Evolutionary conservation across 192 early-diverging fungal species (phyloP), one percentile per base, ranked within the genome.

Genomic region (Rhizophlyctis rosea): DNA sequence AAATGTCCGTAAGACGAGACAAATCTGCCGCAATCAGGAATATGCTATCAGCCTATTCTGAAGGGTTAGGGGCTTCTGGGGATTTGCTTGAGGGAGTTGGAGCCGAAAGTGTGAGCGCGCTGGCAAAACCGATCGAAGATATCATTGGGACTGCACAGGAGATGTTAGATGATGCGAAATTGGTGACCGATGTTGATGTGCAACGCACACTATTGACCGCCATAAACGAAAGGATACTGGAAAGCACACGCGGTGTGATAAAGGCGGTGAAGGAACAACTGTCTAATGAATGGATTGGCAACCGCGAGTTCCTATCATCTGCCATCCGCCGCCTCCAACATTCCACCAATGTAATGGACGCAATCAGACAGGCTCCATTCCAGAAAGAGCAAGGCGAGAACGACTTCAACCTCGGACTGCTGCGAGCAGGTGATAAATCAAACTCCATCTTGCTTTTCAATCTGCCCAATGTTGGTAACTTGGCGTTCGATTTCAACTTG

Each of bases 401-500:
- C 47, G 69, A 69, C 34, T 83, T 76, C 65, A 76, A 76, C 57
- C 35, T 83, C 13, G 78, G 76, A 16, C 50, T 81, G 9, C 48
- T 81, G 16, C 44, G 65, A 9, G 74, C 73, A 21, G 79, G 77
- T n/a, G 75, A 79, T 27, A 23, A 30, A n/a, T 65, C 70, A 16
- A 31, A 59, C 4, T 49, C 68, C 21, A 76, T 78, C 21, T 50
- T 78, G 23, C 62, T 83, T 0, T 83, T 83, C 64, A 79, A 76
- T 60, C 53, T 83, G 31, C 81, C 81, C 5, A 83, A 77, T 51
- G 59, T 71, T 47, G 81, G 81, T n/a, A 83, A 83, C 50, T 48
- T 83, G 21, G 30, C 63, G 0, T 77, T 83, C 31, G 74, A 83
- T 36, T 83, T 68, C 47, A 24, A 56, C 5, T 78, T 83, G 33